Percentiles rank a stretch among this genome's conserved stretches.
Conservation (phyloP, 345 rosid species). For the Corchorus capsularis region DNA sequence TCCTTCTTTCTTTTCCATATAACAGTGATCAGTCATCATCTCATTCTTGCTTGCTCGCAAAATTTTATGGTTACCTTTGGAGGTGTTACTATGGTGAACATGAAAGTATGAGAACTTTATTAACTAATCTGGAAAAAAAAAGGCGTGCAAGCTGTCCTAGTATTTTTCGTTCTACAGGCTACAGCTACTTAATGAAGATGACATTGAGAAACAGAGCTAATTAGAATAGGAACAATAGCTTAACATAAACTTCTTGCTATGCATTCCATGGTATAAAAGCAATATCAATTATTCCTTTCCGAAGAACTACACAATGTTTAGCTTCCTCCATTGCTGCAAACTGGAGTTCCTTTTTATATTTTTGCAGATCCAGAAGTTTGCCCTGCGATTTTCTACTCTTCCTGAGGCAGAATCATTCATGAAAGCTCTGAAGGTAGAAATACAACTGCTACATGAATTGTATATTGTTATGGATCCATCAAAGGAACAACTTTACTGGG, state of each 20-base stretch:
- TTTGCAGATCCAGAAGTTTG: conserved; percentile 86
- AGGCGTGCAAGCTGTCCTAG: not conserved
- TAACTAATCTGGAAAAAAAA: not conserved
- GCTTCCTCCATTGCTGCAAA: not conserved
- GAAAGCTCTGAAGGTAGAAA: conserved; percentile 54
- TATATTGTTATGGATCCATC: not conserved
- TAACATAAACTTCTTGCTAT: not conserved
- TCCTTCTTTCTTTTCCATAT: not conserved
- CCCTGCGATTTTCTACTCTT: conserved; percentile 57
- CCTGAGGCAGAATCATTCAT: conserved; percentile 59
- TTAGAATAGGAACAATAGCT: not conserved
- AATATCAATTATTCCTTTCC: not conserved
- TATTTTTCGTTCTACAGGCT: not conserved
- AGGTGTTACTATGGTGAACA: conserved; percentile 2
- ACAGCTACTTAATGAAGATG: conserved; percentile 6
- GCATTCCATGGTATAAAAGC: not conserved
- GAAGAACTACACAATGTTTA: not conserved
- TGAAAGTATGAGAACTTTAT: not conserved
- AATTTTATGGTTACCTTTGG: not conserved
- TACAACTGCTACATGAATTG: conserved; percentile 16
- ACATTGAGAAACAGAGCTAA: not conserved
- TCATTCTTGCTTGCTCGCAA: not conserved
- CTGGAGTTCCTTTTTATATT: conserved; percentile 14
- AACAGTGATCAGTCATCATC: not conserved
- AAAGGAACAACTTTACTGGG: not conserved